A percentile compares a stretch with the other conserved stretches of the same genome.
phyloP scores from a whole-genome alignment of 2,329 filamentous ascomycete genomes.

The Aaosphaeria pasadenensis region DNA sequence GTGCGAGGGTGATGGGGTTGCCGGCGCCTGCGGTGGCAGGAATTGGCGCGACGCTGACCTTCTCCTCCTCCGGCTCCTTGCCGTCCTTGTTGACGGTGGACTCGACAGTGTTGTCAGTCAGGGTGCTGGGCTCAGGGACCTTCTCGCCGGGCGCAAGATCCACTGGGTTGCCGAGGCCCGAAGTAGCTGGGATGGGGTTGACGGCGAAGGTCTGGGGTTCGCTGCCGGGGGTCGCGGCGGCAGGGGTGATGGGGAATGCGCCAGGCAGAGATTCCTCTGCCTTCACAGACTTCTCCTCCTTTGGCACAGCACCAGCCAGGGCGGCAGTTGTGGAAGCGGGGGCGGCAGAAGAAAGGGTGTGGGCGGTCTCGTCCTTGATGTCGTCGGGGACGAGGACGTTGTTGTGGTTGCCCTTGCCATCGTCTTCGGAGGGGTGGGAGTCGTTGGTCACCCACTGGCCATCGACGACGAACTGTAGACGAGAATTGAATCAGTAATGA shows the following conservation, averaged over 20 bases:
- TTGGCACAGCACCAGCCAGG: conserved; percentile 65
- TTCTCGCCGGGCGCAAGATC: conserved; percentile 74
- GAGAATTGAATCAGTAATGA: not conserved
- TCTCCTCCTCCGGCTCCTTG: conserved; percentile 32
- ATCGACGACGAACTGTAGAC: conserved; percentile 84
- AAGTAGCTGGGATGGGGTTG: conserved; percentile 58
- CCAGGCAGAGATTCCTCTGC: conserved; percentile 52
- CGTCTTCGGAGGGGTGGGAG: conserved; percentile 75
- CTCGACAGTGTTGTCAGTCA: conserved; percentile 69
- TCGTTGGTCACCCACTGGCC: conserved; percentile 84
- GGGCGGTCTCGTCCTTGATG: conserved; percentile 54
- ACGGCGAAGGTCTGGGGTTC: conserved; percentile 50
- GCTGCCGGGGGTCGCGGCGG: conserved; percentile 48
- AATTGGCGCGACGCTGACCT: conserved; percentile 57
- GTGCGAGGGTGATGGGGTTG: conserved; percentile 76
- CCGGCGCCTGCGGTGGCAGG: conserved; percentile 58
- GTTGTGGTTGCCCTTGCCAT: conserved; percentile 82
- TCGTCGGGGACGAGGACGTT: conserved; percentile 81
- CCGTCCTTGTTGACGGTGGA: conserved; percentile 46
- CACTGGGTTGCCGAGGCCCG: conserved; percentile 71
- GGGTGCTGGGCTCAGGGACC: conserved; percentile 64
- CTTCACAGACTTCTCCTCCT: conserved; percentile 50
- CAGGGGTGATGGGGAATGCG: conserved; percentile 73
- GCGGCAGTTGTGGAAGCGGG: conserved; percentile 70
- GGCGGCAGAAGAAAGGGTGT: conserved; percentile 63